Percentiles rank a stretch among this genome's conserved stretches.
phyloP scores from a whole-genome alignment of 2,329 filamentous ascomycete genomes.

The Trichoderma koningii region DNA sequence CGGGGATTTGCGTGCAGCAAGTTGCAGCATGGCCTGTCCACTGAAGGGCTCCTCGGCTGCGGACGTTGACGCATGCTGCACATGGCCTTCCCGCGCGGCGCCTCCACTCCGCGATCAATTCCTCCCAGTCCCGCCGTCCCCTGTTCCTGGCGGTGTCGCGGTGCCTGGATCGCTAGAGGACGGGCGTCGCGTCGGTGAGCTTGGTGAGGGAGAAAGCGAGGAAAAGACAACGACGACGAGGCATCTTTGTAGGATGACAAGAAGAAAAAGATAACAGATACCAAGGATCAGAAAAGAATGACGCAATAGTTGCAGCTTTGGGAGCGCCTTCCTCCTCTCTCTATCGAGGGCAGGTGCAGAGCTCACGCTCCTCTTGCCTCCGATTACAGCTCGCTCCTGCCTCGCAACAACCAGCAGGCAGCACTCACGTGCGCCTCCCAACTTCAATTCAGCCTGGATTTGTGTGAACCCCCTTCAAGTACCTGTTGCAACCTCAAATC shows the following conservation, averaged over 20 bases:
- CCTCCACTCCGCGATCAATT: slow-evolving; percentile 21
- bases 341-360: neutral
- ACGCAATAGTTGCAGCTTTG: neutral
- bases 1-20: slow-evolving; percentile 7
- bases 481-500: too few species aligned
- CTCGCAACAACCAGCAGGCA: neutral
- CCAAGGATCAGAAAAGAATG: neutral
- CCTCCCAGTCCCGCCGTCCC: neutral
- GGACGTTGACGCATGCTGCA: slow-evolving; percentile 22
- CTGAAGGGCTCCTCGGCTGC: neutral
- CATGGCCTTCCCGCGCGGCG: slow-evolving; percentile 21
- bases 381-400: slow-evolving; percentile 2
- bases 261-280: neutral
- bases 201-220: neutral
- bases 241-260: too few species aligned
- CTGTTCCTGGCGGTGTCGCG: slow-evolving; percentile 4
- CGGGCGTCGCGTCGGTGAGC: neutral
- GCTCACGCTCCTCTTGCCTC: neutral
- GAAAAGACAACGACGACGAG: neutral
- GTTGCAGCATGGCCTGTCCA: slow-evolving; percentile 13
- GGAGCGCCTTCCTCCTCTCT: slow-evolving; percentile 6
- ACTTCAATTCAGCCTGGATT: too few species aligned
- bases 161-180: neutral
- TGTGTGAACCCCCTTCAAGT: neutral
- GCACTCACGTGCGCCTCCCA: neutral